Conservation (phyloP, 169 alveolate species). For the Hepatocystis sp. region DNA sequence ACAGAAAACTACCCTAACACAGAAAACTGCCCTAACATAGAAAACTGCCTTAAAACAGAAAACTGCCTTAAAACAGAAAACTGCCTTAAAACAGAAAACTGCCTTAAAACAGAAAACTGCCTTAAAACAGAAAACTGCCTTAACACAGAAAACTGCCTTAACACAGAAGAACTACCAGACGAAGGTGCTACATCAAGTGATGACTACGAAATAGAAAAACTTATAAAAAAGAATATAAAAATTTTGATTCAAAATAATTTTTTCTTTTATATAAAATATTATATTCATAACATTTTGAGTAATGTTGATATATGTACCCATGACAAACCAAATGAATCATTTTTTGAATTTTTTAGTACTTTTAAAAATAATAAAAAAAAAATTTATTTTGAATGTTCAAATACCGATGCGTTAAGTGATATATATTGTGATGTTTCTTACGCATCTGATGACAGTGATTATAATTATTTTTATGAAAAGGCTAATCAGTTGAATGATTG, state of each 20-base stretch:
- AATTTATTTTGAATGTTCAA: slow-evolving; percentile 7
- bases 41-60: too few relatives aligned
- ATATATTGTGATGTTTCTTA: slow-evolving; percentile 50
- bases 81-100: too few relatives aligned
- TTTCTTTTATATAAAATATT: slow-evolving; percentile 49
- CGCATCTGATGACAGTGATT: slow-evolving; percentile 49
- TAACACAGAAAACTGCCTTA: too few relatives aligned
- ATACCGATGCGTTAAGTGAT: slow-evolving; percentile 39
- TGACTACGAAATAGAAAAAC: not conserved
- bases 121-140: too few relatives aligned
- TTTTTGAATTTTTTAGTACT: slow-evolving; percentile 45
- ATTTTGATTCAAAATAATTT: slow-evolving; percentile 13
- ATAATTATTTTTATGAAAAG: slow-evolving; percentile 54
- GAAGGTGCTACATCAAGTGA: not conserved
- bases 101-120: too few relatives aligned
- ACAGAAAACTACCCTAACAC: too few relatives aligned
- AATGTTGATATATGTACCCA: slow-evolving; percentile 49
- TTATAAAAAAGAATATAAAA: slow-evolving; percentile 7
- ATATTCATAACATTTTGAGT: slow-evolving; percentile 48
- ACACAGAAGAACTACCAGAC: not conserved
- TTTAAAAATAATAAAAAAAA: slow-evolving; percentile 64
- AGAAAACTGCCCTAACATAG: too few relatives aligned
- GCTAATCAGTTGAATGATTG: slow-evolving; percentile 23
- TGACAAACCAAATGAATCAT: slow-evolving; percentile 48
- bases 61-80: too few relatives aligned